A percentile compares a stretch with the other conserved stretches of the same genome.
Conservation (phyloP, 2,329 filamentous ascomycete species). For the Fusarium oxysporum region DNA sequence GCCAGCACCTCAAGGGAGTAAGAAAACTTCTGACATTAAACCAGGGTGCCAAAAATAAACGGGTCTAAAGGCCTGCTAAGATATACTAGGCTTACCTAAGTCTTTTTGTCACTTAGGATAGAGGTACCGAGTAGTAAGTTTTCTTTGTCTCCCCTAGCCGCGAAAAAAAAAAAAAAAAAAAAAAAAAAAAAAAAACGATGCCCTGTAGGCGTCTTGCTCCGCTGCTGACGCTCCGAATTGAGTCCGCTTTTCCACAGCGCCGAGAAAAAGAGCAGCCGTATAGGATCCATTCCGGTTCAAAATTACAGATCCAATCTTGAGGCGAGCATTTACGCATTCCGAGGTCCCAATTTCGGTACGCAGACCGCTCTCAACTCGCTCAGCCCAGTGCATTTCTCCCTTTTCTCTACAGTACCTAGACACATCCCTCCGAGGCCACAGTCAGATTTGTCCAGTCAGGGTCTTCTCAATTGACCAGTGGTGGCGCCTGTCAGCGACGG, state of each 20-base stretch:
- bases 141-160: background rate
- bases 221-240: conserved; percentile 30
- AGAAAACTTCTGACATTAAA: too few relatives aligned
- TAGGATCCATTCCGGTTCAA: conserved; percentile 33
- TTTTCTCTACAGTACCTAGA: conserved; percentile 5
- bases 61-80: accelerated
- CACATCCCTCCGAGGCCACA: background rate
- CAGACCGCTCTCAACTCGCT: conserved; percentile 5
- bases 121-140: background rate
- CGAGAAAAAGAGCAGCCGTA: background rate
- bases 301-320: conserved; percentile 14
- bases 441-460: conserved; percentile 24
- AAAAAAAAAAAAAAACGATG: background rate
- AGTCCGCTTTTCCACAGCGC: conserved; percentile 29
- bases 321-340: conserved; percentile 27
- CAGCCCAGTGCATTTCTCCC: background rate
- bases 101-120: background rate
- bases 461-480: conserved; percentile 22
- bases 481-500: conserved; percentile 38
- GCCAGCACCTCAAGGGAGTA: background rate
- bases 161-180: background rate
- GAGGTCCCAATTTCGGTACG: conserved; percentile 40
- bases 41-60: background rate
- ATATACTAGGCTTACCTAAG: background rate
- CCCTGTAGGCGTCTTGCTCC: conserved; percentile 28